These are phyloP conservation scores for Arthrobotrys entomopaga DNA, from an alignment of 2,329 filamentous ascomycete genomes.

Conservation along the genomic window DNA sequence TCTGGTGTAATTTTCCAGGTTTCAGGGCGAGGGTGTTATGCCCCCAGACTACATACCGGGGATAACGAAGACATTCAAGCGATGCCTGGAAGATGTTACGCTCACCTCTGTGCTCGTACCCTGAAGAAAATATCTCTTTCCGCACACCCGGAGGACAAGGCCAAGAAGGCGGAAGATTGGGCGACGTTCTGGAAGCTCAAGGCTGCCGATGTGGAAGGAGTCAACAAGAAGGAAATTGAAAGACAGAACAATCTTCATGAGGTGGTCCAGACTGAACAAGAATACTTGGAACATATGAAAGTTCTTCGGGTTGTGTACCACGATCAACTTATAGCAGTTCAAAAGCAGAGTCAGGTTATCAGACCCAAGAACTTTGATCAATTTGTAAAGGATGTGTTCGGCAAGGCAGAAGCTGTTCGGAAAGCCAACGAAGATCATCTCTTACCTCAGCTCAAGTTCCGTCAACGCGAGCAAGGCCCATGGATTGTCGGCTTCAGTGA, in stretches of 20 bases:
- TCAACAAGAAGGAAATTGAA: conserved; percentile 86
- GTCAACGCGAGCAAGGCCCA: conserved; percentile 94
- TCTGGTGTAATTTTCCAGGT: conserved; percentile 94
- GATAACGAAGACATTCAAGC: conserved; percentile 65
- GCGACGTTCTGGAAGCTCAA: conserved; percentile 85
- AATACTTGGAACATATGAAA: conserved; percentile 87
- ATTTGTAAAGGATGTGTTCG: conserved; percentile 87
- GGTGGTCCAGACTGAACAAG: conserved; percentile 91
- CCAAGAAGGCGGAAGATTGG: conserved; percentile 82
- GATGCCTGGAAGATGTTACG: conserved; percentile 83
- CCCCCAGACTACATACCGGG: conserved; percentile 79
- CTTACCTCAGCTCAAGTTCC: conserved; percentile 91
- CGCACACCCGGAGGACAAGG: conserved; percentile 74
- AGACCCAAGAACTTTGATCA: conserved; percentile 78
- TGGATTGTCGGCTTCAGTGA: conserved; percentile 96
- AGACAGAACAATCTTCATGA: conserved; percentile 95
- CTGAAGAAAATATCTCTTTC: conserved; percentile 93
- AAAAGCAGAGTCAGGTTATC: conserved; percentile 69
- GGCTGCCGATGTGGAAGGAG: conserved; percentile 76
- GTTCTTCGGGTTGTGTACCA: conserved; percentile 86
- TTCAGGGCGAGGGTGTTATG: conserved; percentile 90
- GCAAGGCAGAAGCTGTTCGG: conserved; percentile 86
- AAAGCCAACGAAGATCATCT: conserved; percentile 92
- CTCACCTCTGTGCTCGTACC: conserved; percentile 90
- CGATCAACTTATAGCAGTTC: conserved; percentile 74